Evolutionary conservation across 2,329 filamentous ascomycete species (phyloP).

Genomic region (Ophiostoma montium): DNA sequence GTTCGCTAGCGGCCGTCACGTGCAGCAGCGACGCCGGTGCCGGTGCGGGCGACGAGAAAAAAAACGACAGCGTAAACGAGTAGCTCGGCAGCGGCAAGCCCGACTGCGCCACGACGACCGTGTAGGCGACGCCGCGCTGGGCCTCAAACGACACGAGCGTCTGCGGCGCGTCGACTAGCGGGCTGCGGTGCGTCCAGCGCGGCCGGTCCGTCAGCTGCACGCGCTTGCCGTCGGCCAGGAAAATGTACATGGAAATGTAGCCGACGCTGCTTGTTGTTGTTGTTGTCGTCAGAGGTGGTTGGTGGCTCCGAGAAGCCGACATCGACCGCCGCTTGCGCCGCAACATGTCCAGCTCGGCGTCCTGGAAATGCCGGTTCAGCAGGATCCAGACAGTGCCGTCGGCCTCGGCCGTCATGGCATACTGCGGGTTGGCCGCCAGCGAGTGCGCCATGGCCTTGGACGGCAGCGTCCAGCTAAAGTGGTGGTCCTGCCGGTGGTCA

Average conservation of each 20-base stretch:
- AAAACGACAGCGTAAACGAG: constrained; percentile 73
- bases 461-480: constrained; percentile 67
- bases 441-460: constrained; percentile 34
- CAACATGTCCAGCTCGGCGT: constrained; percentile 43
- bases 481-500: constrained; percentile 66
- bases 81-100: constrained; percentile 59
- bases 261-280: constrained; percentile 28
- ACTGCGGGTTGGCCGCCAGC: constrained; percentile 55
- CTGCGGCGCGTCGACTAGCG: constrained; percentile 90
- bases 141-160: constrained; percentile 65
- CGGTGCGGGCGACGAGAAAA: constrained; percentile 62
- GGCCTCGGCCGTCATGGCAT: constrained; percentile 45
- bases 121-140: constrained; percentile 28
- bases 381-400: constrained; percentile 67
- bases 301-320: neutral
- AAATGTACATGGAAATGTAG: constrained; percentile 80
- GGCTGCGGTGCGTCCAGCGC: constrained; percentile 51
- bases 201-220: constrained; percentile 54
- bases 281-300: neutral
- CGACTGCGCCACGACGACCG: constrained; percentile 51
- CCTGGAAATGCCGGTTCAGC: constrained; percentile 73
- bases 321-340: constrained; percentile 22
- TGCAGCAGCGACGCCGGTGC: too few relatives aligned
- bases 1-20: constrained; percentile 46
- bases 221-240: constrained; percentile 49